These are phyloP conservation scores for Stagonosporopsis cucurbitacearum DNA, from an alignment of 2,329 filamentous ascomycete genomes.

Conservation along the genomic window DNA sequence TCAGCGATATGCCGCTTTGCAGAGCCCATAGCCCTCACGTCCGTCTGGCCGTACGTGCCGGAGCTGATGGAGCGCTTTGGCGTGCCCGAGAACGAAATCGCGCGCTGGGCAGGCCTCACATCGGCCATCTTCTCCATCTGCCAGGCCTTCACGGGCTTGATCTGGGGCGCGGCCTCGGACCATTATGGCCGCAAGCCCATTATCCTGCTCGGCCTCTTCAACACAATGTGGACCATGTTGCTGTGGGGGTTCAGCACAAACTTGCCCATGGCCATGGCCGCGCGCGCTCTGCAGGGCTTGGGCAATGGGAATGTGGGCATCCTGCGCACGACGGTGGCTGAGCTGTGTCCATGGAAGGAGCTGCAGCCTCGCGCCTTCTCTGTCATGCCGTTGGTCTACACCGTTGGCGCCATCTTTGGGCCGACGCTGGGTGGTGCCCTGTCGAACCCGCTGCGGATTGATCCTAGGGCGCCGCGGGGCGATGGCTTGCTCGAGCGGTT, in stretches of 20 bases:
- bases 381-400: slow-evolving; percentile 92
- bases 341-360: slow-evolving; percentile 85
- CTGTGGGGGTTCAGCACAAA: slow-evolving; percentile 84
- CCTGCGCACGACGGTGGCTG: slow-evolving; percentile 87
- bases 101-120: slow-evolving; percentile 82
- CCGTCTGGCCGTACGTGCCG: slow-evolving; percentile 93
- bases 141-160: slow-evolving; percentile 81
- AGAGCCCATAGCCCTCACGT: slow-evolving; percentile 90
- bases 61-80: slow-evolving; percentile 52
- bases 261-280: slow-evolving; percentile 77
- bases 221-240: slow-evolving; percentile 81
- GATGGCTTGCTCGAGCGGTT: slow-evolving; percentile 75
- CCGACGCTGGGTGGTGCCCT: slow-evolving; percentile 86
- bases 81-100: slow-evolving; percentile 49
- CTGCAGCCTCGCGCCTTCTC: slow-evolving; percentile 89
- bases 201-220: slow-evolving; percentile 73
- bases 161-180: slow-evolving; percentile 86
- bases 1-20: slow-evolving; percentile 91
- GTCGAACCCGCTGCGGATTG: slow-evolving; percentile 77
- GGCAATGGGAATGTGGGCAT: slow-evolving; percentile 89
- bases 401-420: slow-evolving; percentile 84
- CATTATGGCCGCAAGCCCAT: slow-evolving; percentile 84
- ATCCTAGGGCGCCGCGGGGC: slow-evolving; percentile 69
- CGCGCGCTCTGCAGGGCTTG: slow-evolving; percentile 79
- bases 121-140: slow-evolving; percentile 81